Evolutionary conservation across 805 yeast species (phyloP).

Genomic region (Nakazawaea peltata): DNA sequence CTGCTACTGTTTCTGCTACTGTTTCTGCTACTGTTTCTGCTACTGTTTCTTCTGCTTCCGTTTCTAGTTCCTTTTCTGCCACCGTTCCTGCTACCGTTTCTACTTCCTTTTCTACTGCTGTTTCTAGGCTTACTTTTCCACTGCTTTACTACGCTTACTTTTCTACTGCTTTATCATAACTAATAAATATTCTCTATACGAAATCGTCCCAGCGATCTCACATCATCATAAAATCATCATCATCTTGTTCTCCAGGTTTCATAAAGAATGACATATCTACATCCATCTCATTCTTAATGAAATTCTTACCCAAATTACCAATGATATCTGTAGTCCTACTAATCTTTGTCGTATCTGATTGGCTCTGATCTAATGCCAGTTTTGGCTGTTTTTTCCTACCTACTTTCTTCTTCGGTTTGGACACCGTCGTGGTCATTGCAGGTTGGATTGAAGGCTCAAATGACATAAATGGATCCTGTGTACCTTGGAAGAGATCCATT

Average conservation of each 20-base stretch:
- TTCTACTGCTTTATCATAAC: too few relatives aligned
- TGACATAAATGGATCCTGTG: neutral
- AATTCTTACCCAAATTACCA: slow-evolving; percentile 7
- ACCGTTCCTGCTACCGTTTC: too few relatives aligned
- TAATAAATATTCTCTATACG: too few relatives aligned
- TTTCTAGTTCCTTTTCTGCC: too few relatives aligned
- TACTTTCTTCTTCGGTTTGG: neutral
- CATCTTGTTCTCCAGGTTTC: slow-evolving; percentile 5
- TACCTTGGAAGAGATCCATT: neutral
- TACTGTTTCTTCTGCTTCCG: too few relatives aligned
- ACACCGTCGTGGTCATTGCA: neutral
- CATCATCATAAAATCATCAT: slow-evolving; percentile 10
- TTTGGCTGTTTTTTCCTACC: neutral
- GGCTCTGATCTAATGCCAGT: neutral
- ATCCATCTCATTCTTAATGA: slow-evolving; percentile 10
- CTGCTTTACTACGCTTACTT: too few relatives aligned
- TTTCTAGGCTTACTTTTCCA: too few relatives aligned
- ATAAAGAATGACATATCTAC: slow-evolving; percentile 10
- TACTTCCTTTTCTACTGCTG: too few relatives aligned
- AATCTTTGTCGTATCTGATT: neutral
- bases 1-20: too few relatives aligned
- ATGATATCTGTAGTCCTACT: slow-evolving; percentile 9
- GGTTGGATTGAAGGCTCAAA: neutral
- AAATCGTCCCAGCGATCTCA: too few relatives aligned
- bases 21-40: too few relatives aligned